These are phyloP conservation scores for Tilletia horrida DNA, from an alignment of 1,284 basidiomycete species.

Conservation along the genomic window DNA sequence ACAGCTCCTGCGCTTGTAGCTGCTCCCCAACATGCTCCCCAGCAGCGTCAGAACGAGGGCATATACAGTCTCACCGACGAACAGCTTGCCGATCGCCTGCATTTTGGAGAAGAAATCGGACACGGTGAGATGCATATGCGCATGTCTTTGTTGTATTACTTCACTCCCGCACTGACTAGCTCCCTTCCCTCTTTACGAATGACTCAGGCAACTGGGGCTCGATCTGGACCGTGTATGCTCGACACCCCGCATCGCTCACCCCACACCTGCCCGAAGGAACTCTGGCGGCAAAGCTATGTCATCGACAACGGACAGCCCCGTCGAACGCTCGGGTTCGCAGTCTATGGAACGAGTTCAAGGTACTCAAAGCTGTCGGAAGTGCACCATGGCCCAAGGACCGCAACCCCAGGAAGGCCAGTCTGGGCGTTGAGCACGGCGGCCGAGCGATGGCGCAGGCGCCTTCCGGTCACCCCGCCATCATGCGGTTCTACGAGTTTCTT, in stretches of 20 bases:
- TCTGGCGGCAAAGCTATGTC: slow-evolving; percentile 38
- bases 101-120: slow-evolving; percentile 37
- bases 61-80: slow-evolving; percentile 34
- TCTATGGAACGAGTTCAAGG: slow-evolving; percentile 48
- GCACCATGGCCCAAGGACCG: slow-evolving; percentile 18
- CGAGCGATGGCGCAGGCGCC: slow-evolving; percentile 19
- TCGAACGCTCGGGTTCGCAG: slow-evolving; percentile 33
- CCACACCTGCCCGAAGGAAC: slow-evolving; percentile 17
- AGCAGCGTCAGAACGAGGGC: slow-evolving; percentile 19
- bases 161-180: background rate
- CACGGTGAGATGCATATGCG: slow-evolving; percentile 16
- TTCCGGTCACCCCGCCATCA: slow-evolving; percentile 37
- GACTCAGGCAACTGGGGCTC: slow-evolving; percentile 34
- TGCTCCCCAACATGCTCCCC: background rate
- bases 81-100: slow-evolving; percentile 31
- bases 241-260: background rate
- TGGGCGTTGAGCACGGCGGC: slow-evolving; percentile 28
- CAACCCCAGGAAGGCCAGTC: slow-evolving; percentile 16
- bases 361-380: slow-evolving; percentile 29
- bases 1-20: too few relatives aligned
- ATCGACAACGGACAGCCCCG: slow-evolving; percentile 30
- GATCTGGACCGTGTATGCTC: slow-evolving; percentile 24
- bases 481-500: slow-evolving; percentile 39
- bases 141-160: too few relatives aligned
- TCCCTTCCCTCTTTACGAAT: background rate